Base-by-base conservation (phyloP, 2,329 filamentous ascomycete species). In the Hypoxylon sp. region DNA sequence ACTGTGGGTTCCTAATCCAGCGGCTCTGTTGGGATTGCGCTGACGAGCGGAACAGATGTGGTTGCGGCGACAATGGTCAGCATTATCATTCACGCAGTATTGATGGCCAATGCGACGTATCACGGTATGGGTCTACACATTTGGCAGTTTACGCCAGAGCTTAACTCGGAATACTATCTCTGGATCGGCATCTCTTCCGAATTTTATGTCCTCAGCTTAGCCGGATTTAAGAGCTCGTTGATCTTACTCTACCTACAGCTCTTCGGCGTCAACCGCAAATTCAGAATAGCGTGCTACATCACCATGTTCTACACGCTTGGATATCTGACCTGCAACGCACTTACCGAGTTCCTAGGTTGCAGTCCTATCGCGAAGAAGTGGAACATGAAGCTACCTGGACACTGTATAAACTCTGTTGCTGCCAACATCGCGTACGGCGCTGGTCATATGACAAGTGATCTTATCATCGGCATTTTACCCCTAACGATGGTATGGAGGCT, bases 251-350 rank as follows among this genome's bases (percentile, higher is more conserved):
- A 77, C 49, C 56, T 77, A 23, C 73, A 77, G 50, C 69, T 75
- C 23, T 76, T 77, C 49, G 75, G 75, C 17, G 64, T 74, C 61
- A 74, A 73, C 65, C 55, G 19, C n/a, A 72, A 63, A 34, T 77
- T 77, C 56, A 63, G 73, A n/a, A 69, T 73, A 38, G 69, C 70
- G 17, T 77, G 75, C 60, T 76, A 77, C 52, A 48, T 73, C 52
- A 66, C 73, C n/a, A 58, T 77, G 3, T 75, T 76, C 51, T 77
- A 75, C 13, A 83, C 78, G 73, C 86, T 88, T 25, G 89, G 85
- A 62, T 88, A 80, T 0, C 86, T 90, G 13, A 92, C 83, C 43
- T 90, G 86, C 60, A 87, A 79, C 75, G 91, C 85, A 2, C 89
- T 77, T 17, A 68, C 67, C 19, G 72, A 77, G 53, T 76, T 77